A percentile compares a stretch with the other conserved stretches of the same genome.
Evolutionary conservation across 2,329 filamentous ascomycete genomes (phyloP).

Genomic region (Ceratocystis harringtonii): DNA sequence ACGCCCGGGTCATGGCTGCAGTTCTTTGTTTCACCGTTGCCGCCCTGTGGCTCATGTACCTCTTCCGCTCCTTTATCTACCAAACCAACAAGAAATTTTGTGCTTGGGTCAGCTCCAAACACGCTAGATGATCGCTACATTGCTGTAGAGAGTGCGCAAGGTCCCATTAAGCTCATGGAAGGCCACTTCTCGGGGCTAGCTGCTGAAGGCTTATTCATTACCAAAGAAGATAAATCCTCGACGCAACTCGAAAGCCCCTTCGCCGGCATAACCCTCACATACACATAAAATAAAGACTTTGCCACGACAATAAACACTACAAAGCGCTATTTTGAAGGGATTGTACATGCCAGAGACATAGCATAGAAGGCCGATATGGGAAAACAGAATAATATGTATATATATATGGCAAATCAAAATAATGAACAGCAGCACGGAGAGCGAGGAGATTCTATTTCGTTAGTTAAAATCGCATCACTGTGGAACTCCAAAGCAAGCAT

Average conservation of each 20-base stretch:
- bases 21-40: slow-evolving; percentile 40
- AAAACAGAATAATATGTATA: not conserved
- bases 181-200: slow-evolving; percentile 49
- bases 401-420: not conserved
- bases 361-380: not conserved
- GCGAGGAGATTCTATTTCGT: not conserved
- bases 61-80: slow-evolving; percentile 4
- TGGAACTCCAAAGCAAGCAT: not conserved
- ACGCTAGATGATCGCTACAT: not conserved
- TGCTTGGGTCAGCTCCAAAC: slow-evolving; percentile 22
- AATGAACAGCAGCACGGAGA: not conserved
- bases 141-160: not conserved
- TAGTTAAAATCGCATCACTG: not conserved
- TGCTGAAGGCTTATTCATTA: slow-evolving; percentile 43
- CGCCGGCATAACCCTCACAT: slow-evolving; percentile 2
- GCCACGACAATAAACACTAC: not conserved
- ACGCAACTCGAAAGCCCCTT: slow-evolving; percentile 17
- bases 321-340: not conserved
- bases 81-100: slow-evolving; percentile 22
- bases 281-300: not conserved
- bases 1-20: slow-evolving; percentile 50
- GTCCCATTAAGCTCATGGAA: not conserved
- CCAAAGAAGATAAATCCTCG: slow-evolving; percentile 17
- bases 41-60: slow-evolving; percentile 12
- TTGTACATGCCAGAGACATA: too few relatives aligned